A percentile compares a stretch with the other conserved stretches of the same genome.
Evolutionary conservation across 768 basidiomycete species (phyloP).

Genomic region (Phylloporus sp.): DNA sequence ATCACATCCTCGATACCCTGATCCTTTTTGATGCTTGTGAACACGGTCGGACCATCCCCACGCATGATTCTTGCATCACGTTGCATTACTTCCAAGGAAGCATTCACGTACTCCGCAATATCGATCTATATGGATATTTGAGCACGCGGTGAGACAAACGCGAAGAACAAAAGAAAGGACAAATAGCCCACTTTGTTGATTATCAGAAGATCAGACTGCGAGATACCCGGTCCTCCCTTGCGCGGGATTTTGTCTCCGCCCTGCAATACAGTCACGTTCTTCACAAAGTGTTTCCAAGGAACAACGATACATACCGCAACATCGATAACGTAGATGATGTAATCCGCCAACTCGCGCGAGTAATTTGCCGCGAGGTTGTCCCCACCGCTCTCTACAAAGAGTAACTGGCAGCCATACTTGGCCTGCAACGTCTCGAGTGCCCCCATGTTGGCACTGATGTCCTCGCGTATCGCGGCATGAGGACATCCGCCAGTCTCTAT

Average conservation of each 20-base stretch:
- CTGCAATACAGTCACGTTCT: slow-evolving; percentile 34
- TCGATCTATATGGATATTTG: slow-evolving; percentile 60
- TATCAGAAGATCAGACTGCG: slow-evolving; percentile 89
- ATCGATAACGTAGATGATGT: slow-evolving; percentile 92
- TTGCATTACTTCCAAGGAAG: slow-evolving; percentile 92
- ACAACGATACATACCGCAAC: slow-evolving; percentile 54
- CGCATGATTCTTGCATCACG: slow-evolving; percentile 92
- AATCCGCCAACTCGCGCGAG: slow-evolving; percentile 93
- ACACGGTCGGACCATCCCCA: slow-evolving; percentile 90
- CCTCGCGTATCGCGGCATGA: slow-evolving; percentile 96
- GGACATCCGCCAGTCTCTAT: slow-evolving; percentile 99
- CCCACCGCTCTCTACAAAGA: slow-evolving; percentile 95
- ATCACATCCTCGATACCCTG: slow-evolving; percentile 81
- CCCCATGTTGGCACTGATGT: slow-evolving; percentile 95
- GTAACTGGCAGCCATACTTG: slow-evolving; percentile 82
- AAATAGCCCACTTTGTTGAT: slow-evolving; percentile 76
- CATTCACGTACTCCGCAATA: slow-evolving; percentile 87
- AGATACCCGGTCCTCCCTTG: slow-evolving; percentile 97
- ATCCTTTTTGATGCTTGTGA: slow-evolving; percentile 76
- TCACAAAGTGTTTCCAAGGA: not conserved
- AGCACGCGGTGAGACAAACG: not conserved
- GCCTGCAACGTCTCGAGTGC: slow-evolving; percentile 93
- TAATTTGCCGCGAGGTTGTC: slow-evolving; percentile 98
- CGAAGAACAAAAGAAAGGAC: not conserved
- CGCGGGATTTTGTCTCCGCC: slow-evolving; percentile 98